These are phyloP conservation scores for Diaporthe vexans DNA, from an alignment of 2,329 filamentous ascomycete genomes.

Conservation along the genomic window DNA sequence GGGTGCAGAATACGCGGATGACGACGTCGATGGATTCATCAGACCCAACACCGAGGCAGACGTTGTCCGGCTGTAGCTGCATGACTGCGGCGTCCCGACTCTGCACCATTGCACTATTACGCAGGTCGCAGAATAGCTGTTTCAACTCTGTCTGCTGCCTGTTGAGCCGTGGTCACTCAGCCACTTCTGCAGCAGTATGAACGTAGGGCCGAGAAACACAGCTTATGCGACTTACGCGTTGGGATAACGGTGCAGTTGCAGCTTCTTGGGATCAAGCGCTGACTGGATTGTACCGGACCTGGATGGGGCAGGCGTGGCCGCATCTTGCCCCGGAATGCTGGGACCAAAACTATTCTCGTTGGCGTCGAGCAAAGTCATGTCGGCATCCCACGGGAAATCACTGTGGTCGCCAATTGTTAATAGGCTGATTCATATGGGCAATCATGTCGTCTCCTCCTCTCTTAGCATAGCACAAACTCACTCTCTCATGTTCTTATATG, in stretches of 20 bases:
- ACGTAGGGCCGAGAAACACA: neutral
- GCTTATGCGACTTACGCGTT: constrained; percentile 3
- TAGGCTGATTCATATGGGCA: neutral
- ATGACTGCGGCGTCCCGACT: neutral
- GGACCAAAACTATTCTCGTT: neutral
- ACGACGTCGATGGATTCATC: neutral
- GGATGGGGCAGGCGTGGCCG: neutral
- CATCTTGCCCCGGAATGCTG: neutral
- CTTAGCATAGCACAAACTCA: neutral
- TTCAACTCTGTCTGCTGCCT: neutral
- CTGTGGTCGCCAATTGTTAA: neutral
- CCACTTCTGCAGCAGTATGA: neutral
- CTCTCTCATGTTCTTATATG: constrained; percentile 1
- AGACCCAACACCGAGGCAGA: constrained; percentile 3
- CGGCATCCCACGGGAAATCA: neutral
- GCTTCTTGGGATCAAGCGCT: neutral
- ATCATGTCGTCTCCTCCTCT: neutral
- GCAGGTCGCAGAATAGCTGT: neutral
- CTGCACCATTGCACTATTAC: neutral
- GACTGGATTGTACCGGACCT: neutral
- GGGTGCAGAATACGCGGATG: neutral
- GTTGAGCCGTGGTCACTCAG: neutral
- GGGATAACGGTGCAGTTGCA: constrained; percentile 2
- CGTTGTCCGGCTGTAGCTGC: neutral
- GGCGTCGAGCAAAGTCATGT: neutral